These are phyloP conservation scores for Hypoxylon perforatum DNA, from an alignment of 495 filamentous ascomycete genomes.

Conservation along the genomic window DNA sequence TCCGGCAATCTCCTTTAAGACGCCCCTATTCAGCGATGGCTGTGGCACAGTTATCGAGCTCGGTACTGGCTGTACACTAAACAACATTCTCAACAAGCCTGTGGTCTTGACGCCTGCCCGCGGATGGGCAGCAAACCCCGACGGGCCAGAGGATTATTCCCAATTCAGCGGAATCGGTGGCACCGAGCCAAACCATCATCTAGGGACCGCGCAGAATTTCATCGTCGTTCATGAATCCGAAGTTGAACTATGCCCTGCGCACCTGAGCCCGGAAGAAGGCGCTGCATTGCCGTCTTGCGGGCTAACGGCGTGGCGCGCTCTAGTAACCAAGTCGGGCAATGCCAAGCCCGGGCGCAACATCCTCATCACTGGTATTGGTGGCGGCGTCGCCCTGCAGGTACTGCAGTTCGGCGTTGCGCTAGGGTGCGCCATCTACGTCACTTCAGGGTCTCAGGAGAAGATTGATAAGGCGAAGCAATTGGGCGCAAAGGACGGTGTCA, in stretches of 20 bases:
- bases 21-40: constrained; percentile 79
- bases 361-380: constrained; percentile 78
- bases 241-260: constrained; percentile 74
- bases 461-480: constrained; percentile 69
- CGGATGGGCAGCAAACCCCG: constrained; percentile 76
- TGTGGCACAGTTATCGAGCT: constrained; percentile 68
- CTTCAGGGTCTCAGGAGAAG: constrained; percentile 70
- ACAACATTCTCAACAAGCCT: constrained; percentile 62
- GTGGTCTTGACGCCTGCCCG: constrained; percentile 77
- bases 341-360: constrained; percentile 69
- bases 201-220: constrained; percentile 76
- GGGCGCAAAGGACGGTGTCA: constrained; percentile 74
- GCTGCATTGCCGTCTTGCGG: constrained; percentile 84
- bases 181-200: constrained; percentile 65
- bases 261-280: constrained; percentile 75
- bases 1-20: constrained; percentile 75
- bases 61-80: constrained; percentile 60
- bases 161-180: constrained; percentile 77
- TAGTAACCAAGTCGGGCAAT: constrained; percentile 74
- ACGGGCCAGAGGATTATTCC: constrained; percentile 73
- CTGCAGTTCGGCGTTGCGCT: constrained; percentile 72
- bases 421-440: constrained; percentile 74
- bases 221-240: constrained; percentile 72
- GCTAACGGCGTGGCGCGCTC: constrained; percentile 83
- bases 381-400: constrained; percentile 75